Base-by-base conservation (phyloP, 1,139 yeast genomes). In the Yamadazyma atlantica region DNA sequence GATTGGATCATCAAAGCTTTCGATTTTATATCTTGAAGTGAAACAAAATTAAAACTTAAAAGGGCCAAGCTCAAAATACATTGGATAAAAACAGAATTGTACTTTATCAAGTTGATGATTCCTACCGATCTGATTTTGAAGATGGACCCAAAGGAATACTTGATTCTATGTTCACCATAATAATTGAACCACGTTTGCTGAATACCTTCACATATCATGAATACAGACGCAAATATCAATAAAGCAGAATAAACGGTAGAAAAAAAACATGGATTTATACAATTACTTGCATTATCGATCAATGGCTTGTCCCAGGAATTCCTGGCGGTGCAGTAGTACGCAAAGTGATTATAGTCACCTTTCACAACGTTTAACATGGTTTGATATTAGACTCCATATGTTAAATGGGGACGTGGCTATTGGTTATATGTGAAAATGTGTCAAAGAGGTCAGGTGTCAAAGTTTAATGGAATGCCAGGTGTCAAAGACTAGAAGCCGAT, bases 201-300 rank as follows among this genome's bases (percentile, higher is more conserved):
- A 19, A 19, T 9, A 19, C 6, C 9, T 19, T 19, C 22, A 19
- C 8, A 6, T 6, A 9, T 19, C 6, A 19, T 19, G 6, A 9
- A 19, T 19, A 37, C 29, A 1, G 47, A 42, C 4, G 43, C 16
- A 3, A 34, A 10, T 17, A 48, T 36, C 5, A 41, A 18, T 4
- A 37, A 12, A 4, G 54, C 41, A 21, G 53, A 49, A 24, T 12
- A 24, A 24, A 24, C 7, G 11, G 14, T 11, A 7, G 60, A 51
- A 21, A 64, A 44, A 41, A 65, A 65, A 36, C 63, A 54, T 1
- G 71, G 70, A 44, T 64, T 60, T 15, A 64, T 41, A 15, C 62
- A 50, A 45, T 62, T 66, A n/a, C 44, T 45, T 19, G 37, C 31
- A 7, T 59, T 54, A 37, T 51, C 44, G 32, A 46, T 53, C 33